Base-by-base conservation (phyloP, 257 asterid species). In the Sherardia arvensis region DNA sequence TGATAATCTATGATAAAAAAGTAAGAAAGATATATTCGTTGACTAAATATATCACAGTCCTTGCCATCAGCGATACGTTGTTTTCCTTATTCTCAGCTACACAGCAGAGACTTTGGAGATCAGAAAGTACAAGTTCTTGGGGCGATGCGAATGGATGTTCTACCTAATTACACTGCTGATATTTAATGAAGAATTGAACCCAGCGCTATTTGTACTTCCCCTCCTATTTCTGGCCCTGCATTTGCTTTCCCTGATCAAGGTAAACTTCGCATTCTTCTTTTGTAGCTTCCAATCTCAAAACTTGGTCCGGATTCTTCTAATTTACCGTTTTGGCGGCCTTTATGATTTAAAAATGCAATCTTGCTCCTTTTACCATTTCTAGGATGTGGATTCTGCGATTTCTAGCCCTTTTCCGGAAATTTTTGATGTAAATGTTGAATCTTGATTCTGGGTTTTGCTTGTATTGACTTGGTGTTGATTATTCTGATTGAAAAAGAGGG, bases 391-490 rank as follows among this genome's bases (percentile, higher is more conserved):
- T 30, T 59, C 47, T 59, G 27, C 9, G 7, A 30, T 59, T n/a
- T 32, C 12, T n/a, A 7, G 17, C 47, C 47, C 12, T 27, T 30
- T 59, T 59, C 7, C 25, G 12, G 7, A 8, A 3, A 12, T n/a
- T 20, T 47, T 9, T n/a, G 18, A 4, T 63, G 66, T 15, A 48
- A 48, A 64, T 17, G 7, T 64, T 29, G 68, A n/a, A 29, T 48
- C 54, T 33, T 64, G 33, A 64, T 64, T 3, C 22, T 48, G 59
- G 48, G 59, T 64, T 47, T 64, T 49, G 67, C 58, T 47, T 45
- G 25, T 26, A 28, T 48, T 43, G 66, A 62, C 34, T 38, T 17
- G 38, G 54, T 62, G 54, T 62, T 62, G 36, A n/a, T 38, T 43
- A 43, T 27, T 6, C 5, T 5, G 48, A 38, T 14, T 15, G 55